phyloP scores from a whole-genome alignment of 495 filamentous ascomycete species.

The Penicillium lividum region DNA sequence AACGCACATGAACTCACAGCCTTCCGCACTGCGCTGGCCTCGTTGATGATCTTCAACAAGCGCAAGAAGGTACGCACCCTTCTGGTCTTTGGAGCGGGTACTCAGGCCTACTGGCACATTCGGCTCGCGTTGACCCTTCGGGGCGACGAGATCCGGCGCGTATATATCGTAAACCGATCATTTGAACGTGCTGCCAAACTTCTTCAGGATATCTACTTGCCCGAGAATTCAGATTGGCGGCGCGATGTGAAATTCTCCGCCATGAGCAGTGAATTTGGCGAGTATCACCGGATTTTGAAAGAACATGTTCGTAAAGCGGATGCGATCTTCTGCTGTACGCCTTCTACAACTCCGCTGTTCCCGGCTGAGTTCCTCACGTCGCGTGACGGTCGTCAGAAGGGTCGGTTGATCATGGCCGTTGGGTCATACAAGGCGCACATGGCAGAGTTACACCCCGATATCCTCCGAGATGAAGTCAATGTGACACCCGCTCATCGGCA shows the following conservation, averaged over 20 bases:
- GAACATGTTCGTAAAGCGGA: conserved; percentile 68
- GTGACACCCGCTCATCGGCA: conserved; percentile 52
- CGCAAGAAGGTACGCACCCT: conserved; percentile 70
- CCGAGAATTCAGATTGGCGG: conserved; percentile 49
- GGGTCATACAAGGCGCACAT: conserved; percentile 84
- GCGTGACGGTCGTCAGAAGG: conserved; percentile 69
- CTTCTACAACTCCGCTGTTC: conserved; percentile 60
- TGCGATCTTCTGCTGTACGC: conserved; percentile 81
- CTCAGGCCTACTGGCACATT: conserved; percentile 93
- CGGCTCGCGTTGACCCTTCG: conserved; percentile 76
- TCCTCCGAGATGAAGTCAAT: conserved; percentile 69
- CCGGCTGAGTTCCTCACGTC: conserved; percentile 63
- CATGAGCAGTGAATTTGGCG: conserved; percentile 68
- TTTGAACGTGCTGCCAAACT: conserved; percentile 60
- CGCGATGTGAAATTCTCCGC: conserved; percentile 69
- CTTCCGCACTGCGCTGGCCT: conserved; percentile 87
- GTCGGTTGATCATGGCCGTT: conserved; percentile 75
- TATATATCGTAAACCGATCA: conserved; percentile 78
- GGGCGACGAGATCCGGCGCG: conserved; percentile 67
- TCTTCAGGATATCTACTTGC: conserved; percentile 58
- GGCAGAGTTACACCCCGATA: conserved; percentile 77
- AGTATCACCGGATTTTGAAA: conserved; percentile 66
- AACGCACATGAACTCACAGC: conserved; percentile 86
- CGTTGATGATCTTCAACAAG: conserved; percentile 70
- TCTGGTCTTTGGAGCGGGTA: conserved; percentile 84